Evolutionary conservation across 2,329 filamentous ascomycete genomes (phyloP).

Genomic region (Tolypocladium endophyticum): DNA sequence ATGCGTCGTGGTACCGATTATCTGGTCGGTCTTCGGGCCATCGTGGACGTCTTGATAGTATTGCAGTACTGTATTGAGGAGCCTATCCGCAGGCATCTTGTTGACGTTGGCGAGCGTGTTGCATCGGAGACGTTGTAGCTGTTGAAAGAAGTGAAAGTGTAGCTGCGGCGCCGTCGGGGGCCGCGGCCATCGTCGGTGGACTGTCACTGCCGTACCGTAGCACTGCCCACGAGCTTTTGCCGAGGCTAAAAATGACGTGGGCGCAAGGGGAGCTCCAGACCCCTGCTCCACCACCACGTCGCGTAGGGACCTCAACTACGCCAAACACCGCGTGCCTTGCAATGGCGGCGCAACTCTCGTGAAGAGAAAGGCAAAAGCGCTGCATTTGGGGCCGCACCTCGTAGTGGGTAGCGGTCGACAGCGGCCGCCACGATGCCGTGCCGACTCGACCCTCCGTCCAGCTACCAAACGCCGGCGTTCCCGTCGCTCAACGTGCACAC

Average conservation of each 20-base stretch:
- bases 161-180: not conserved
- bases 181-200: not conserved
- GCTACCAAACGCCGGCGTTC: slow-evolving; percentile 61
- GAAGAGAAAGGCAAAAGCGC: not conserved
- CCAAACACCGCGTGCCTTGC: not conserved
- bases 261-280: not conserved
- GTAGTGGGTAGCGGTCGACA: not conserved
- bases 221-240: slow-evolving; percentile 7
- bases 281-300: not conserved
- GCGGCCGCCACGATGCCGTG: slow-evolving; percentile 1
- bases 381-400: not conserved
- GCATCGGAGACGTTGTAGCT: not conserved
- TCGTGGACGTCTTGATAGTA: slow-evolving; percentile 44
- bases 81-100: slow-evolving; percentile 54
- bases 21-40: slow-evolving; percentile 39
- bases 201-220: not conserved
- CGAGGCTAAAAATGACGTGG: slow-evolving; percentile 14
- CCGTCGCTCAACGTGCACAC: slow-evolving; percentile 71
- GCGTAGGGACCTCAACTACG: not conserved
- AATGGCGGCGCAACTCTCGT: not conserved
- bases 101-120: not conserved
- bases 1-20: slow-evolving; percentile 55
- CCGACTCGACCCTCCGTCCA: slow-evolving; percentile 23
- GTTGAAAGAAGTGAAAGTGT: slow-evolving; percentile 2
- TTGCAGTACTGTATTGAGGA: slow-evolving; percentile 56